Base-by-base conservation (phyloP, 768 basidiomycete species). In the Lactarius indigo region DNA sequence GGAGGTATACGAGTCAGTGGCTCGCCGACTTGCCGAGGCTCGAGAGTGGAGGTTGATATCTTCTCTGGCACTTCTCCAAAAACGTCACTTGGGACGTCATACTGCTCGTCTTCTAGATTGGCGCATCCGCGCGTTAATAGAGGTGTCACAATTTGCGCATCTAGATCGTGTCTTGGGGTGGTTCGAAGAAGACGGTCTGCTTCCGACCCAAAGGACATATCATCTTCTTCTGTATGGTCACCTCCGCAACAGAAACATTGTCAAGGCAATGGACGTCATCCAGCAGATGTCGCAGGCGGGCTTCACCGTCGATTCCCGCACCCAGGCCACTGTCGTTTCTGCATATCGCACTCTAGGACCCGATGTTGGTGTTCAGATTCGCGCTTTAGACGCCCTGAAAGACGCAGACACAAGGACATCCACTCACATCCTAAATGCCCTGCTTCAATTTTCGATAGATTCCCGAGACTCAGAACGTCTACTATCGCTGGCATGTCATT, bases 51-150 rank as follows among this genome's bases (percentile, higher is more conserved):
- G 75, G 39, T 72, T 77, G 15, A 75, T 92, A 4, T 76, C 85
- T 23, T 68, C 75, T 26, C 72, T 85, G 20, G 83, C 85, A 61
- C 74, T 76, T 31, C 76, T 85, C 23, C 88, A 82, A 59, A 79
- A 78, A 68, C 73, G 78, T 41, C 82, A 86, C 26, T 79, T 81
- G 18, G 82, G 83, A 52, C 78, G 77, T 61, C 79, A 82, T 2
- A 87, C 85, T 3, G 69, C 76, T 35, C 82, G 85, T 37, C 78
- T 92, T 28, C 80, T 93, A 68, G 86, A 93, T 73, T 92, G 89
- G 90, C 83, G 84, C 57, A 78, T 83, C 9, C 83, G 85, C 42
- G 87, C 89, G 1, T 72, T 85, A 47, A 75, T 87, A 64, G 87
- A 91, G 74, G 78, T 76, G 5, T 77, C 82, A 64, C 76, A 81